These are phyloP conservation scores for Solanum neorickii DNA, from an alignment of 257 asterid species.

Conservation along the genomic window DNA sequence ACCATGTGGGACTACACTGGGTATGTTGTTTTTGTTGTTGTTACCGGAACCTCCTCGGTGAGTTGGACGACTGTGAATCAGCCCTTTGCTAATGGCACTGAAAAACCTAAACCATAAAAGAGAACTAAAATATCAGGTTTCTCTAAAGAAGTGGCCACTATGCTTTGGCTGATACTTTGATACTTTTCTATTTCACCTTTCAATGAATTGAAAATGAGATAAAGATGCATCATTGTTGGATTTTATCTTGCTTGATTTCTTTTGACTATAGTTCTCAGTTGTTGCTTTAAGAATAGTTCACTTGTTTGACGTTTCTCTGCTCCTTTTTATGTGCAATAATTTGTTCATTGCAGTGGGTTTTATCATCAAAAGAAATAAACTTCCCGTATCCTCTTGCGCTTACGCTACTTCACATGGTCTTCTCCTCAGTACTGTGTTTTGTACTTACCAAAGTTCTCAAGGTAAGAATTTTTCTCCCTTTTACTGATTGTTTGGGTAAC, in stretches of 20 bases:
- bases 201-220: not conserved
- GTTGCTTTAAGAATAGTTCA: not conserved
- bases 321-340: not conserved
- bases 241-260: not conserved
- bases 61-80: too few species aligned
- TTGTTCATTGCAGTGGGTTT: slow-evolving; percentile 69
- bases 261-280: not conserved
- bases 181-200: not conserved
- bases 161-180: not conserved
- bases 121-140: too few species aligned
- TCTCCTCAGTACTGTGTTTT: slow-evolving; percentile 85
- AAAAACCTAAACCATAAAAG: too few species aligned
- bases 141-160: not conserved
- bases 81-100: too few species aligned
- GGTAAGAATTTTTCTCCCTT: slow-evolving; percentile 26
- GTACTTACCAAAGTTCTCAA: slow-evolving; percentile 74
- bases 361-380: slow-evolving; percentile 84
- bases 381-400: slow-evolving; percentile 95
- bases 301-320: not conserved
- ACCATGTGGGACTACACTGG: too few species aligned
- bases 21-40: too few species aligned
- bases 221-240: not conserved
- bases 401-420: slow-evolving; percentile 95
- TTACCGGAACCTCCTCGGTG: too few species aligned
- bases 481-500: not conserved